These are phyloP conservation scores for Tulasnella sp. DNA, from an alignment of 768 basidiomycete species.

Conservation along the genomic window DNA sequence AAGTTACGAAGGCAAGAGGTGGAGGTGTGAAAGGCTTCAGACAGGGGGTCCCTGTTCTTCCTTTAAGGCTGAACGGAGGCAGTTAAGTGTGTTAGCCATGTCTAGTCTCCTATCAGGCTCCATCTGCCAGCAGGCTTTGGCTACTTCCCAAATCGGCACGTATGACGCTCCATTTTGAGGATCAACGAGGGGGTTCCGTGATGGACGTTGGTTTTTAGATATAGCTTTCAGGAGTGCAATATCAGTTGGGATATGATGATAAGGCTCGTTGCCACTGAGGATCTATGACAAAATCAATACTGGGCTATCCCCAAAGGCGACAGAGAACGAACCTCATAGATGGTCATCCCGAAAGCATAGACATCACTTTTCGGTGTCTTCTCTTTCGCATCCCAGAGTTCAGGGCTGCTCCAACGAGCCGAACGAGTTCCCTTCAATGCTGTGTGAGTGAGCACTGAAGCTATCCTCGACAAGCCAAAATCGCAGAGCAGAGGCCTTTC, in stretches of 20 bases:
- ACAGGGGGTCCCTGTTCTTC: too few species aligned
- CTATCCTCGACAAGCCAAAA: neutral
- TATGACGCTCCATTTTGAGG: neutral
- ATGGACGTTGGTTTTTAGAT: neutral
- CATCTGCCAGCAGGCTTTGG: neutral
- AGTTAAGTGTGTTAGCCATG: neutral
- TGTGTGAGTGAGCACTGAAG: neutral
- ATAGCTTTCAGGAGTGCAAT: neutral
- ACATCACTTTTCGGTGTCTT: neutral
- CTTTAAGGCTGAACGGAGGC: too few species aligned
- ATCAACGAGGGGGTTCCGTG: neutral
- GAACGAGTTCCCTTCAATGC: neutral
- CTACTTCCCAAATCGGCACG: neutral
- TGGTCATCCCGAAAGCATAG: neutral
- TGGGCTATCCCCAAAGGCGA: neutral
- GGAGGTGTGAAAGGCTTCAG: too few species aligned
- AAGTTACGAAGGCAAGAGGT: too few species aligned
- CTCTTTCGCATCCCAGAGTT: neutral
- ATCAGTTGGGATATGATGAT: neutral
- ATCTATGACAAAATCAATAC: neutral
- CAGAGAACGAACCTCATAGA: neutral
- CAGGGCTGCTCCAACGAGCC: neutral
- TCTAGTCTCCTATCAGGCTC: neutral
- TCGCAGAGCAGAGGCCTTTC: neutral
- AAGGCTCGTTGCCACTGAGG: neutral